These are phyloP conservation scores for Lecanicillium sp. DNA, from an alignment of 2,329 filamentous ascomycete species.

Conservation along the genomic window DNA sequence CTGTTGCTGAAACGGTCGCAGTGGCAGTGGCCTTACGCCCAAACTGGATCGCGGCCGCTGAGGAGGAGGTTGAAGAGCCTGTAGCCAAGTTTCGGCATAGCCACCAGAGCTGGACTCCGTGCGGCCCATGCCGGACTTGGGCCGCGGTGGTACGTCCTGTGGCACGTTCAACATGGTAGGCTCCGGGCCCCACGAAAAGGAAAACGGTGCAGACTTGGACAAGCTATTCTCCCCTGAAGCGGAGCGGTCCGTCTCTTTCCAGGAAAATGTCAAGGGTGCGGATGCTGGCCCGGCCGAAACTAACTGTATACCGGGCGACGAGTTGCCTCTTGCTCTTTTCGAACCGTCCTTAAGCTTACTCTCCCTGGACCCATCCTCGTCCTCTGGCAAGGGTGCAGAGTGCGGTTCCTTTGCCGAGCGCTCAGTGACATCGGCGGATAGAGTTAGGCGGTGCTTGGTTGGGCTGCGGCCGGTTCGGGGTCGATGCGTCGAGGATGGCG, in stretches of 20 bases:
- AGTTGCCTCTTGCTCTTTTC: conserved; percentile 43
- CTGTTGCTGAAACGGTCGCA: conserved; percentile 6
- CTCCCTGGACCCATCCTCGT: conserved; percentile 38
- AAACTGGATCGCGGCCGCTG: conserved; percentile 5
- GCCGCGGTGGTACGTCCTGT: conserved; percentile 24
- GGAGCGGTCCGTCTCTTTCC: conserved; percentile 38
- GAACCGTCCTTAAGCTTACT: conserved; percentile 31
- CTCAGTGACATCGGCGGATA: conserved; percentile 52
- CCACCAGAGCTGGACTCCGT: conserved; percentile 1
- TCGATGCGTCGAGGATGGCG: conserved; percentile 38
- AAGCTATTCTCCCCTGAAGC: conserved; percentile 19
- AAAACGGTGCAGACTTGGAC: no score
- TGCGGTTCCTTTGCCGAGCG: conserved; percentile 46
- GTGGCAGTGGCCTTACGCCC: conserved; percentile 5
- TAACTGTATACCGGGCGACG: conserved; percentile 40
- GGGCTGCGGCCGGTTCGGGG: conserved; percentile 45
- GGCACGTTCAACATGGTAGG: conserved; percentile 14
- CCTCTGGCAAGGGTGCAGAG: conserved; percentile 52
- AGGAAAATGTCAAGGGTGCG: conserved; percentile 56
- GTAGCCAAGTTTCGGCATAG: conserved; percentile 1
- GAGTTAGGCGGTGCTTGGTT: conserved; percentile 51
- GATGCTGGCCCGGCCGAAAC: conserved; percentile 59
- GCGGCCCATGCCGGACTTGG: conserved; percentile 24
- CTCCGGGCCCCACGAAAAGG: no score
- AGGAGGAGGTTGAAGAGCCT: neutral